Evolutionary conservation across 192 early-diverging fungal species (phyloP).

Genomic region (Lobosporangium transversale): DNA sequence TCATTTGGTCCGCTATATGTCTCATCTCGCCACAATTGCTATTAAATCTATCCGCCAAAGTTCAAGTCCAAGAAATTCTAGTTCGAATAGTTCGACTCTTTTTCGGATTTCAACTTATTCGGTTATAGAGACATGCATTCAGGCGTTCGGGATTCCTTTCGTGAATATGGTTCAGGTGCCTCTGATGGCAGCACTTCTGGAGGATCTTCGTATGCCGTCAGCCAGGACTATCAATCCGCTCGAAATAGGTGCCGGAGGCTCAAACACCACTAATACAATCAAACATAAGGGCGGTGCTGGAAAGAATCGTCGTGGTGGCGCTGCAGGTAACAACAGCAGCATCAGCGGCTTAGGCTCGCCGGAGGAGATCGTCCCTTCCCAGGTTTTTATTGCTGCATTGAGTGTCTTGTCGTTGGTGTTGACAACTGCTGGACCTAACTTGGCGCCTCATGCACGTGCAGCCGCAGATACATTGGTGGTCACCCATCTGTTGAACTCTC

Average conservation of each 20-base stretch:
- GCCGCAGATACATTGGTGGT: slow-evolving; percentile 46
- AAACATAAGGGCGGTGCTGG: slow-evolving; percentile 50
- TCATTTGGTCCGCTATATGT: slow-evolving; percentile 44
- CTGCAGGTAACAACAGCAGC: slow-evolving; percentile 6
- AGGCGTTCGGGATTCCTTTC: slow-evolving; percentile 59
- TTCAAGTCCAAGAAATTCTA: slow-evolving; percentile 21
- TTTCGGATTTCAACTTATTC: slow-evolving; percentile 54
- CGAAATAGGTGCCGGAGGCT: slow-evolving; percentile 34
- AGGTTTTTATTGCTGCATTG: slow-evolving; percentile 31
- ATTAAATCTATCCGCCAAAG: slow-evolving; percentile 44
- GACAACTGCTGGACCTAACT: slow-evolving; percentile 40
- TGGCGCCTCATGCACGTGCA: slow-evolving; percentile 35
- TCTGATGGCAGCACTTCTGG: slow-evolving; percentile 47
- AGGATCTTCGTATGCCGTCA: slow-evolving; percentile 53
- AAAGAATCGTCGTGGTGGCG: slow-evolving; percentile 37
- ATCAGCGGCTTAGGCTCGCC: slow-evolving; percentile 9
- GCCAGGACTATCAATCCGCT: slow-evolving; percentile 32
- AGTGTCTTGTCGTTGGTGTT: slow-evolving; percentile 29
- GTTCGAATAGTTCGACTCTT: slow-evolving; percentile 17
- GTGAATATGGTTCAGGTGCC: slow-evolving; percentile 56
- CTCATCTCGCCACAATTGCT: slow-evolving; percentile 35
- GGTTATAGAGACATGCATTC: slow-evolving; percentile 55
- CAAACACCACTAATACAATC: slow-evolving; percentile 27
- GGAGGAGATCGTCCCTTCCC: slow-evolving; percentile 39
- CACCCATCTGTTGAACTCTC: slow-evolving; percentile 41